Conservation (phyloP, 768 basidiomycete genomes). For the Amanita subjunquillea region DNA sequence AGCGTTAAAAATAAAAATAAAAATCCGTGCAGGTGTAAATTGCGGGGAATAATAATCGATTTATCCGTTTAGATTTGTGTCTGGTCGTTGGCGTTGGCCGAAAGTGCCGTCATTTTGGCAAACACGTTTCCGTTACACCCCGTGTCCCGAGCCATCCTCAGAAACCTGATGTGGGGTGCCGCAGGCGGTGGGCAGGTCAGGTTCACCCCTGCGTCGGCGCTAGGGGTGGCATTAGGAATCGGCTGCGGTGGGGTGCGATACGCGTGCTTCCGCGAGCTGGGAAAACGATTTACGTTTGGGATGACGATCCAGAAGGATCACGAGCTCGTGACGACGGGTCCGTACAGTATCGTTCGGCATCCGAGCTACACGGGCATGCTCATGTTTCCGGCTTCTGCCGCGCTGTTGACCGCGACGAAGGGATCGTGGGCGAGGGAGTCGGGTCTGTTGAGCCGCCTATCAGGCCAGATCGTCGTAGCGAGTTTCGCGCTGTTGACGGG, state of each 20-base stretch:
- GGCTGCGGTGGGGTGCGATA: not conserved
- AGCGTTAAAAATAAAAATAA: too few relatives aligned
- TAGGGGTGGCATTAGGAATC: not conserved
- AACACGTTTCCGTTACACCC: not conserved
- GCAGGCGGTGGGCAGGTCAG: not conserved
- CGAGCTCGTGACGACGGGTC: conserved; percentile 1
- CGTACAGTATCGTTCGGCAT: not conserved
- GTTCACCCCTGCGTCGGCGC: not conserved
- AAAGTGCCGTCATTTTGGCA: not conserved
- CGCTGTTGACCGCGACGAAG: not conserved
- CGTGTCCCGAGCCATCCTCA: not conserved
- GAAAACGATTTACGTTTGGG: not conserved
- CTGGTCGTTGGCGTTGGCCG: not conserved
- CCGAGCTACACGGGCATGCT: not conserved
- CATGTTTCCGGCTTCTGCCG: not conserved
- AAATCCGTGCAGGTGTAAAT: too few relatives aligned
- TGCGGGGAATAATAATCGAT: too few relatives aligned
- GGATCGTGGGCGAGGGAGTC: not conserved
- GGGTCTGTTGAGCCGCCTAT: not conserved
- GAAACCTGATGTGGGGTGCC: not conserved
- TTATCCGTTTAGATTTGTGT: not conserved
- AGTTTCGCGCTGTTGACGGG: not conserved
- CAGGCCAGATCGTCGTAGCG: not conserved
- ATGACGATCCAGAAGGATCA: not conserved
- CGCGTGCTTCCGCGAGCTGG: not conserved